Evolutionary conservation across 179 eudicot species (phyloP).

Genomic region (Amaranthus tricolor): DNA sequence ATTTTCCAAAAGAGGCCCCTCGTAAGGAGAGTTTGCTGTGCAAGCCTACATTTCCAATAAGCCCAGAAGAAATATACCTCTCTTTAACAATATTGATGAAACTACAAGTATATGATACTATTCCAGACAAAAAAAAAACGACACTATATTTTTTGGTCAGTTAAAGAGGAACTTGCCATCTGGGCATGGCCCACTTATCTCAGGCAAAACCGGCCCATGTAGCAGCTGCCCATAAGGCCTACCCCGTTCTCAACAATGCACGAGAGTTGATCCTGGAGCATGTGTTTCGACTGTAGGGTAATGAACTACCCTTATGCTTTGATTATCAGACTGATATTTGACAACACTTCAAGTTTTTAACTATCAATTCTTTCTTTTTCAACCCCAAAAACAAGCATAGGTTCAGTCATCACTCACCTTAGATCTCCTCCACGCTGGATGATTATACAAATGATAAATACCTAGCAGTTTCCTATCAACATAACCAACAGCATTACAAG

Average conservation of each 20-base stretch:
- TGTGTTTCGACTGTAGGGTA: no score
- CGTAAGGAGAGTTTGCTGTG: conserved; percentile 63
- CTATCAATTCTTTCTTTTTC: neutral
- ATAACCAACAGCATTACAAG: conserved; percentile 89
- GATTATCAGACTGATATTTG: no score
- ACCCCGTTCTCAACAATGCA: no score
- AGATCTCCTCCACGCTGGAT: conserved; percentile 91
- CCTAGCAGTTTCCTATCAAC: conserved; percentile 74
- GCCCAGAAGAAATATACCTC: neutral
- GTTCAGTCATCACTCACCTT: conserved; percentile 39
- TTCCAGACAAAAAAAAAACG: neutral
- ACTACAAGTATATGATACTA: neutral
- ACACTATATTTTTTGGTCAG: neutral
- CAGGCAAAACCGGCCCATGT: no score
- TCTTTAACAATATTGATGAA: conserved; percentile 6
- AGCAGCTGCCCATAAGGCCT: no score
- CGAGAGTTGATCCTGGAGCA: no score
- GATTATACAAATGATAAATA: conserved; percentile 68
- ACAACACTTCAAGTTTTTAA: no score
- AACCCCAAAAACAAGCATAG: no score
- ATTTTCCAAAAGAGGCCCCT: conserved; percentile 65
- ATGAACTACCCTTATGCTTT: no score
- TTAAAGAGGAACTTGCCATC: no score
- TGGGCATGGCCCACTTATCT: no score
- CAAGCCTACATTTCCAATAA: conserved; percentile 61